Base-by-base conservation (phyloP, 2,329 filamentous ascomycete genomes). In the Arthrobotrys sphaeroides region DNA sequence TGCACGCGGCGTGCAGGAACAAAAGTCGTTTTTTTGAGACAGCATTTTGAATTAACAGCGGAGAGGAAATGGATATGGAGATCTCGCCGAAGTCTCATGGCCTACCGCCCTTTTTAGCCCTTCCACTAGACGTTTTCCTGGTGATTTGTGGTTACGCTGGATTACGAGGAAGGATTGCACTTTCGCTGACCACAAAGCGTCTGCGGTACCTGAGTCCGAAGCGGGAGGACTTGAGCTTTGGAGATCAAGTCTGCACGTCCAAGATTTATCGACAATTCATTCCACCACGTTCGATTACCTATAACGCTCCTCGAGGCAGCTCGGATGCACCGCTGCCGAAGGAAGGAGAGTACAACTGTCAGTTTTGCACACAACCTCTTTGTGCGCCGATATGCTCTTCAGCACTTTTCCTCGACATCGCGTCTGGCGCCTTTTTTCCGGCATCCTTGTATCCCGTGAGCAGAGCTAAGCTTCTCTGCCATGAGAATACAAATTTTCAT, bases 151-250 rank as follows among this genome's bases (percentile, higher is more conserved):
- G 20, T 24, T 53, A 55, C 13, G 20, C 22, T 2, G 28, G n/a
- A 1, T 7, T 43, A 24, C 22, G 18, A 0, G 33, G 26, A n/a
- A 33, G 7, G 5, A 65, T 65, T 13, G 45, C 47, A 0, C 47
- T 55, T 28, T 65, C 61, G 12, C 26, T 65, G 24, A 55, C 61
- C 2, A 65, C 61, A 9, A 53, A 55, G 16, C 45, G 47, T 1
- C 18, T 65, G 10, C 33, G 24, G 6, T 65, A 65, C 31, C 33
- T 55, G 5, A 31, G 20, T 9, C 33, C 45, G 5, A 22, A 31
- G 24, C 26, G 43, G 6, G 24, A 24, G 22, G 10, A 26, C 22
- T 5, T 40, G 28, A 22, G 20, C 5, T 28, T 31, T 18, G n/a
- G 22, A 12, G 16, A 31, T 6, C 2, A 6, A 10, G 13, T 43